Base-by-base conservation (phyloP, 2,329 filamentous ascomycete species). In the Cordyceps tenuipes region DNA sequence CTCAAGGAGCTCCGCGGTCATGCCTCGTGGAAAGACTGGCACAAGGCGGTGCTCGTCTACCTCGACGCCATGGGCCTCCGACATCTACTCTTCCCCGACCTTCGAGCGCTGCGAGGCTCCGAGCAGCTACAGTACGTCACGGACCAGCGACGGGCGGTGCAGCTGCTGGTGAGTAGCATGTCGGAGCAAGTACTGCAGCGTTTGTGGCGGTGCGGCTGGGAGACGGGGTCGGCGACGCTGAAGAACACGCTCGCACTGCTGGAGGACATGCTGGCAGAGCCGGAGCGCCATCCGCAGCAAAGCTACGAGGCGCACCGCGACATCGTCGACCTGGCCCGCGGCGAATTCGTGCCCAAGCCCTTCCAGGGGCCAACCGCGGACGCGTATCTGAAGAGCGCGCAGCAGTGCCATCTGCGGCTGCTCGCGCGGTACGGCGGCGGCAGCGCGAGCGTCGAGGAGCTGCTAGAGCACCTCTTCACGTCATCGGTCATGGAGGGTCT, bases 401-500 rank as follows among this genome's bases (percentile, higher is more conserved):
- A 53, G 49, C 49, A 44, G 31, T 59, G 57, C 49, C 49, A 59
- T 43, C 36, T 46, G 26, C 39, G 57, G 13, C 57, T 59, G 19
- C 57, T 59, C 39, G 57, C 57, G 21, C 57, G 57, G 3, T 59
- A 59, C 50, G 57, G 57, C 4, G n/a, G n/a, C 31, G 57, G 48
- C 5, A 36, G 26, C 39, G 48, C 41, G 5, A 53, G 29, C 41
- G 49, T 59, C 26, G 57, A 59, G 57, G 57, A 53, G 57, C 41
- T 59, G 2, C 57, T 59, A 7, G 57, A 59, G 50, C 57, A 59
- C 41, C 50, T 59, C n/a, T 59, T 59, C 12, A 59, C 49, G 19
- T 53, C 57, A 9, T 59, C 57, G 19, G 41, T 53, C 5, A 47
- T 60, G 50, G 57, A 60, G 19, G 57, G 57, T 19, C 43, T 59